Conservation (phyloP, 2,329 filamentous ascomycete genomes). For the Venturia aucupariae region DNA sequence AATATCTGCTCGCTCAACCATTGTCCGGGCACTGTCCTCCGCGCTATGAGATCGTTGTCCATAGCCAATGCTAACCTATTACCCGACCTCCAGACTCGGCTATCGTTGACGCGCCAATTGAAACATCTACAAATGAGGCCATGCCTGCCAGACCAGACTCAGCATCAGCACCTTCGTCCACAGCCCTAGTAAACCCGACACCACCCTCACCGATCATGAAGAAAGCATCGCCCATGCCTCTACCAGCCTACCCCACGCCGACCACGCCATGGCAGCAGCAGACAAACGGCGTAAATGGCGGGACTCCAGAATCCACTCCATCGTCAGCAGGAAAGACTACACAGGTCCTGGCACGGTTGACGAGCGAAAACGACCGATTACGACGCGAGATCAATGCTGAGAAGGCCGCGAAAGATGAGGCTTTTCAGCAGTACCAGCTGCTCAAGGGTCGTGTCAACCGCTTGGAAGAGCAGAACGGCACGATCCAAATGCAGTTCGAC, state of each 20-base stretch:
- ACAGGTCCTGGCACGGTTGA: slow-evolving; percentile 57
- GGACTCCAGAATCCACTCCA: slow-evolving; percentile 2
- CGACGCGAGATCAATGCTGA: slow-evolving; percentile 48
- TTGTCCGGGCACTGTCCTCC: background rate
- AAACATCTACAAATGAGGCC: slow-evolving; percentile 7
- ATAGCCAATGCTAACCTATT: slow-evolving; percentile 8
- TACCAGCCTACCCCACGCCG: slow-evolving; percentile 11
- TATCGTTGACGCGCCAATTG: slow-evolving; percentile 6
- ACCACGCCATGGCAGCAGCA: slow-evolving; percentile 11
- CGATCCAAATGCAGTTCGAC: slow-evolving; percentile 53
- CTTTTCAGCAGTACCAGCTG: slow-evolving; percentile 53
- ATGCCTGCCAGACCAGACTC: slow-evolving; percentile 9
- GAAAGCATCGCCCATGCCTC: slow-evolving; percentile 14
- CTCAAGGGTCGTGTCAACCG: slow-evolving; percentile 60
- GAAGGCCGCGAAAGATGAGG: slow-evolving; percentile 47
- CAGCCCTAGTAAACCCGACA: background rate
- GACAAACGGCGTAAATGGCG: background rate
- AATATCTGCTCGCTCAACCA: slow-evolving; percentile 1
- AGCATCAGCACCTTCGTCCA: background rate
- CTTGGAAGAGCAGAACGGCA: slow-evolving; percentile 58
- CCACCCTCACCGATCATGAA: slow-evolving; percentile 12
- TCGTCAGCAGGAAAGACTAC: slow-evolving; percentile 12
- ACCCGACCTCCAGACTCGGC: background rate
- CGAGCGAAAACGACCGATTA: slow-evolving; percentile 64
- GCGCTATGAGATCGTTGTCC: background rate